A percentile compares a stretch with the other conserved stretches of the same genome.
phyloP scores from a whole-genome alignment of 371 early-diverging fungal species.

The Mucor mucedo region DNA sequence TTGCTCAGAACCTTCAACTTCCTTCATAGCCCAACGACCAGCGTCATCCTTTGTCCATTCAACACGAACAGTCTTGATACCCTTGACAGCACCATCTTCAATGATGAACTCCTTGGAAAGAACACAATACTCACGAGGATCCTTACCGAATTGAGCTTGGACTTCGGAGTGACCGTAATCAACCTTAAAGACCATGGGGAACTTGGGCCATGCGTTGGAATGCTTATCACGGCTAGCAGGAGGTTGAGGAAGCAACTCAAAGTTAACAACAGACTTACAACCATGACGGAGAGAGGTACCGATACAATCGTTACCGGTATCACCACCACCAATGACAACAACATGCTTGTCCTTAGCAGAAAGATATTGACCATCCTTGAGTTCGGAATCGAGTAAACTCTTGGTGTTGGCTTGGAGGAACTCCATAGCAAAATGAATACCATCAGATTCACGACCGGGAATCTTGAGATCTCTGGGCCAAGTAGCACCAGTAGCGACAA shows the following conservation, averaged over 20 bases:
- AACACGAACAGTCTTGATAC: conserved; percentile 93
- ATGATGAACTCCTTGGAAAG: conserved; percentile 94
- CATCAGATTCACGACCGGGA: conserved; percentile 83
- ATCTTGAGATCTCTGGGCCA: conserved; percentile 96
- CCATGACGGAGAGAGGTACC: conserved; percentile 94
- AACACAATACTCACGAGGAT: conserved; percentile 91
- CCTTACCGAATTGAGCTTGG: conserved; percentile 82
- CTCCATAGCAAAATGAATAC: conserved; percentile 98
- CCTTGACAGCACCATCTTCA: conserved; percentile 83
- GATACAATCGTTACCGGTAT: conserved; percentile 96
- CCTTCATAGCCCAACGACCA: conserved; percentile 90
- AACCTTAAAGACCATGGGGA: conserved; percentile 90
- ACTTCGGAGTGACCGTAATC: conserved; percentile 97
- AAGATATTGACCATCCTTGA: conserved; percentile 77
- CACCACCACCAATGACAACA: conserved; percentile 97
- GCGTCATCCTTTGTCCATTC: conserved; percentile 86
- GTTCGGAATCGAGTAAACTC: conserved; percentile 77
- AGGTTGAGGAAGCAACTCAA: conserved; percentile 94
- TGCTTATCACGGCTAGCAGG: conserved; percentile 71
- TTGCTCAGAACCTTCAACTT: conserved; percentile 83
- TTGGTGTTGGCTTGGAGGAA: conserved; percentile 91
- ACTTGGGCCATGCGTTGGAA: conserved; percentile 98
- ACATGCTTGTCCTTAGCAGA: conserved; percentile 92
- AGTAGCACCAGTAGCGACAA: conserved; percentile 94
- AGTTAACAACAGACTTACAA: conserved; percentile 90